phyloP scores from a whole-genome alignment of 1,284 basidiomycete genomes.

The Grifola frondosa region DNA sequence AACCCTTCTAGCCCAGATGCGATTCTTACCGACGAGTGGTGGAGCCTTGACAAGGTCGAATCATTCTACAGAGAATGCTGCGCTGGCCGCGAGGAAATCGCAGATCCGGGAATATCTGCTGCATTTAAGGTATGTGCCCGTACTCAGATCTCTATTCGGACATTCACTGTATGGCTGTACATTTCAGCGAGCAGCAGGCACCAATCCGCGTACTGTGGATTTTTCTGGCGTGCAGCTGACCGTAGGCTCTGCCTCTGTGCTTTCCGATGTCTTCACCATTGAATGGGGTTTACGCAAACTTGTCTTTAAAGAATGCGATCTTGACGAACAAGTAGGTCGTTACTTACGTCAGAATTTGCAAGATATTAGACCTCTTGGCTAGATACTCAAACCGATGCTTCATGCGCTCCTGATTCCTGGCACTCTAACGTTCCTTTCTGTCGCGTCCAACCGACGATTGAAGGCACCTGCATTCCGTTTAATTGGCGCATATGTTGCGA shows the following conservation, averaged over 20 bases:
- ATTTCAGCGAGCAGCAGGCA: constrained; percentile 51
- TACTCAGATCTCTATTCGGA: neutral
- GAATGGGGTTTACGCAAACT: constrained; percentile 88
- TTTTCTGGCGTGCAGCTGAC: constrained; percentile 78
- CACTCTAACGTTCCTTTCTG: constrained; percentile 78
- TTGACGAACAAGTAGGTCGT: constrained; percentile 71
- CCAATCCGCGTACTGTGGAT: constrained; percentile 68
- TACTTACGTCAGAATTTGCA: too few species aligned
- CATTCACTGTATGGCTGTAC: too few species aligned
- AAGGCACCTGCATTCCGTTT: constrained; percentile 79
- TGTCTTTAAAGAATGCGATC: constrained; percentile 76
- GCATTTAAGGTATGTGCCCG: constrained; percentile 64
- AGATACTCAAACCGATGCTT: constrained; percentile 87
- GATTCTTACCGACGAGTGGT: constrained; percentile 58
- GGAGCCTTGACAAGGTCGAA: constrained; percentile 79
- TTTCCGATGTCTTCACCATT: constrained; percentile 86
- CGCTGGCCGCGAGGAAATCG: constrained; percentile 69
- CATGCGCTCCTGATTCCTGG: constrained; percentile 88
- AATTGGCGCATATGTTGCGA: constrained; percentile 76
- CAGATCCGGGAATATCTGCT: constrained; percentile 62
- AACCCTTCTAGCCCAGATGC: constrained; percentile 38
- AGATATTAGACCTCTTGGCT: too few species aligned
- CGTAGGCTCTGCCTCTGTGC: constrained; percentile 66
- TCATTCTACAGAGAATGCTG: constrained; percentile 83
- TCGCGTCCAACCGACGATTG: constrained; percentile 85